These are phyloP conservation scores for Paramyrothecium sp. DNA, from an alignment of 2,329 filamentous ascomycete genomes.

Conservation along the genomic window DNA sequence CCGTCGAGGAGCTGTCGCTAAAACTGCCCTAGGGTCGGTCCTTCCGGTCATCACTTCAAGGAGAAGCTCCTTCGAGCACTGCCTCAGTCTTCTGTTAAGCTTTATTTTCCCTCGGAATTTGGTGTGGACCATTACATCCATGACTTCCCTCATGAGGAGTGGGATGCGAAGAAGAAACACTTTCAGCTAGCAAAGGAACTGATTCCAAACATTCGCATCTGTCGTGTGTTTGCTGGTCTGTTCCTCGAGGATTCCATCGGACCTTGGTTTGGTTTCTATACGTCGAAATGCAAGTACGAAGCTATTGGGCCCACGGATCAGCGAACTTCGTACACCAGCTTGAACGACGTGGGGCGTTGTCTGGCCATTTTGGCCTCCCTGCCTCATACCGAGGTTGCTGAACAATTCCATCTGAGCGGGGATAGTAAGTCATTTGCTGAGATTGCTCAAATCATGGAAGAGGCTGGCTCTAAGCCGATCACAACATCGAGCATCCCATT, in stretches of 20 bases:
- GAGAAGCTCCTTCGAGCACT: constrained; percentile 21
- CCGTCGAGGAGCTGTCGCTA: neutral
- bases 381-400: constrained; percentile 17
- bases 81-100: constrained; percentile 19
- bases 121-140: constrained; percentile 34
- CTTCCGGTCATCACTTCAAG: constrained; percentile 18
- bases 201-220: constrained; percentile 18
- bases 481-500: constrained; percentile 19
- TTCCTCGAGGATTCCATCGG: constrained; percentile 31
- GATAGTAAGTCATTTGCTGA: constrained; percentile 20
- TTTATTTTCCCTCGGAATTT: constrained; percentile 35
- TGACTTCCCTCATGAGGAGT: constrained; percentile 30
- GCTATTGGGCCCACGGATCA: constrained; percentile 20
- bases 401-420: constrained; percentile 22
- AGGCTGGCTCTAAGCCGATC: constrained; percentile 17
- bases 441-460: constrained; percentile 23
- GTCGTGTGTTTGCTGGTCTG: constrained; percentile 27
- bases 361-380: constrained; percentile 23
- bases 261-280: constrained; percentile 27
- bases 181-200: constrained; percentile 15
- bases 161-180: constrained; percentile 29
- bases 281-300: constrained; percentile 22
- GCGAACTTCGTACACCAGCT: constrained; percentile 26
- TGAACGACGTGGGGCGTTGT: constrained; percentile 25
- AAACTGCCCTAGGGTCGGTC: neutral